Conservation (phyloP, 306 rosid genomes). For the Citrullus mucosospermus region DNA sequence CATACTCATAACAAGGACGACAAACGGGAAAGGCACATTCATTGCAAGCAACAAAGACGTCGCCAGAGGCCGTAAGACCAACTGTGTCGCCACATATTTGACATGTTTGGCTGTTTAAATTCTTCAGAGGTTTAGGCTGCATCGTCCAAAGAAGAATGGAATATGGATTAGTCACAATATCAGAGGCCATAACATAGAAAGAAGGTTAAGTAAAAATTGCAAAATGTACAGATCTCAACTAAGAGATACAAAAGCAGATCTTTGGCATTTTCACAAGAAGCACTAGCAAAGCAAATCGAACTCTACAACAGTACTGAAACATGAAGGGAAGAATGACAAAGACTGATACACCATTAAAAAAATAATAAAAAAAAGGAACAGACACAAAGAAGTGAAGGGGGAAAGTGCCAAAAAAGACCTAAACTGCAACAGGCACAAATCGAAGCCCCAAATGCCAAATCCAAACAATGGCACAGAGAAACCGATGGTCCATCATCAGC, state of each 20-base stretch:
- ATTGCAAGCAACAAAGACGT: slow-evolving; percentile 88
- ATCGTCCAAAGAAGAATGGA: slow-evolving; percentile 3
- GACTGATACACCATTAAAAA: neutral
- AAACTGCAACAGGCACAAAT: neutral
- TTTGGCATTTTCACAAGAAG: neutral
- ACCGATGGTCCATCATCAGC: neutral
- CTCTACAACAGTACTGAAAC: neutral
- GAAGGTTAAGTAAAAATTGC: neutral
- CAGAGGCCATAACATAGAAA: neutral
- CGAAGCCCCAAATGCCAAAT: neutral
- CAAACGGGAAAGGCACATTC: slow-evolving; percentile 98
- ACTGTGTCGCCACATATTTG: slow-evolving; percentile 89
- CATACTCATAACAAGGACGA: slow-evolving; percentile 88
- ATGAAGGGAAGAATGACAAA: neutral
- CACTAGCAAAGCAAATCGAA: neutral
- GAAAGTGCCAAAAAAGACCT: neutral
- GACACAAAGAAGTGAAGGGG: neutral
- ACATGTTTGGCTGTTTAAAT: slow-evolving; percentile 69
- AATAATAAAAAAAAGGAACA: neutral
- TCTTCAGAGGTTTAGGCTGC: slow-evolving; percentile 78
- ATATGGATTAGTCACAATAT: slow-evolving; percentile 9
- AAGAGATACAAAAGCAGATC: neutral
- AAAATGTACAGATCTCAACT: neutral
- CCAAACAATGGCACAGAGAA: neutral
- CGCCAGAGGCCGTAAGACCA: slow-evolving; percentile 63